A percentile compares a stretch with the other conserved stretches of the same genome.
These are phyloP conservation scores for Aureobasidium melanogenum DNA, from an alignment of 2,329 filamentous ascomycete species.

Conservation along the genomic window DNA sequence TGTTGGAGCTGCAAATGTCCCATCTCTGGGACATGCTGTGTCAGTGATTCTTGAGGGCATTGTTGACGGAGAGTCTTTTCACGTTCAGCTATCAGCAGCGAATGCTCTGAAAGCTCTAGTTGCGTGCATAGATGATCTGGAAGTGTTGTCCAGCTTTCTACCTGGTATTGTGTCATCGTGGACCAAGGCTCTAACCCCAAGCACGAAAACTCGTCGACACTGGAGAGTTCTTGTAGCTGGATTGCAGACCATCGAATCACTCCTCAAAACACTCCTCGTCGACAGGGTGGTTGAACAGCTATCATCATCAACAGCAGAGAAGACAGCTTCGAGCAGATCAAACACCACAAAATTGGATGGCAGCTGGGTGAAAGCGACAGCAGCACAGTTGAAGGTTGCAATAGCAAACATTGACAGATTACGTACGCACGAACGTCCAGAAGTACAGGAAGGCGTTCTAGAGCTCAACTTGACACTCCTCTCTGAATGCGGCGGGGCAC, in stretches of 20 bases:
- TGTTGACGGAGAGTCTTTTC: slow-evolving; percentile 52
- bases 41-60: slow-evolving; percentile 70
- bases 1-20: slow-evolving; percentile 53
- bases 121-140: slow-evolving; percentile 56
- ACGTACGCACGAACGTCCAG: slow-evolving; percentile 57
- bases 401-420: slow-evolving; percentile 69
- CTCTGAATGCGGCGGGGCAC: slow-evolving; percentile 66
- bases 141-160: slow-evolving; percentile 75
- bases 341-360: slow-evolving; percentile 3
- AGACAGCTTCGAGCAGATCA: neutral
- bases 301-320: slow-evolving; percentile 29
- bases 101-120: slow-evolving; percentile 55
- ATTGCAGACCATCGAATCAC: slow-evolving; percentile 17
- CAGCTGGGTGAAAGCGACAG: slow-evolving; percentile 70
- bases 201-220: slow-evolving; percentile 50
- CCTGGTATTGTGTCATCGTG: slow-evolving; percentile 80
- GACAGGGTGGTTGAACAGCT: neutral
- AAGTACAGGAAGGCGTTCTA: slow-evolving; percentile 60
- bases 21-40: slow-evolving; percentile 72
- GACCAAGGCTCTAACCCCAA: slow-evolving; percentile 63
- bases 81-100: slow-evolving; percentile 64
- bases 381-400: slow-evolving; percentile 73
- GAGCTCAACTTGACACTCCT: slow-evolving; percentile 65
- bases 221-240: slow-evolving; percentile 50
- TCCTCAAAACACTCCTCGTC: slow-evolving; percentile 15